Evolutionary conservation across 208 protist genomes (phyloP), one percentile per base, ranked within the genome.

Genomic region (Trypanosoma boissoni): DNA sequence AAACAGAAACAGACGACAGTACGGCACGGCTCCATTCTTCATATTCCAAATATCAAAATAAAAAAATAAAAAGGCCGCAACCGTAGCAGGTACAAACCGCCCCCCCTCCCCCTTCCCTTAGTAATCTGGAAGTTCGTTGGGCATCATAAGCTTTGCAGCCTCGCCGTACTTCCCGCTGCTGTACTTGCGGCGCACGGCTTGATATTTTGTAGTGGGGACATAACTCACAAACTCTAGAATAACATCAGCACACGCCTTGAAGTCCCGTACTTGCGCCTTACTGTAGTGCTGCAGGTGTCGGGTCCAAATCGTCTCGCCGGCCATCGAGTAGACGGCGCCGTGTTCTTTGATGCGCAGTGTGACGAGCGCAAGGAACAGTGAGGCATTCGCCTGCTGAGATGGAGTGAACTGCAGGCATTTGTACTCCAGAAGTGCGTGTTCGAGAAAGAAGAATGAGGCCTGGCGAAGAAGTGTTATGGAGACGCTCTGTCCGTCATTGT

Each of bases 321-420:
- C 48, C 26, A 58, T 36, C 9, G 67, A 31, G 36, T 46, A 31
- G 41, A 26, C 0, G 32, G 29, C 12, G 43, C 65, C 48, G 21
- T 58, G 28, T 41, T 78, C 65, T 55, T 84, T 84, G 39, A 76
- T 69, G 18, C 74, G 77, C 51, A 91, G 53, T 34, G 76, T 91
- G 24, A 78, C 45, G 32, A 86, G 52, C 10, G 95, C 90, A 9
- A 99, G 69, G 59, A 95, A 98, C 3, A 98, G 76, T 2, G 92
- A 69, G 23, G 94, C 78, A 46, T 96, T 91, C 10, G 90, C 94
- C 23, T 98, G 82, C 67, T 96, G 78, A 26, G 96, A 98, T 24
- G 97, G 95, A 0, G 79, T 77, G 66, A 95, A 98, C 62, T 97
- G 80, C 24, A 98, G 71, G 45, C 91, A 83, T 58, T 94, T 86